These are phyloP conservation scores for Somion occarium DNA, from an alignment of 1,284 basidiomycete genomes.

Conservation along the genomic window DNA sequence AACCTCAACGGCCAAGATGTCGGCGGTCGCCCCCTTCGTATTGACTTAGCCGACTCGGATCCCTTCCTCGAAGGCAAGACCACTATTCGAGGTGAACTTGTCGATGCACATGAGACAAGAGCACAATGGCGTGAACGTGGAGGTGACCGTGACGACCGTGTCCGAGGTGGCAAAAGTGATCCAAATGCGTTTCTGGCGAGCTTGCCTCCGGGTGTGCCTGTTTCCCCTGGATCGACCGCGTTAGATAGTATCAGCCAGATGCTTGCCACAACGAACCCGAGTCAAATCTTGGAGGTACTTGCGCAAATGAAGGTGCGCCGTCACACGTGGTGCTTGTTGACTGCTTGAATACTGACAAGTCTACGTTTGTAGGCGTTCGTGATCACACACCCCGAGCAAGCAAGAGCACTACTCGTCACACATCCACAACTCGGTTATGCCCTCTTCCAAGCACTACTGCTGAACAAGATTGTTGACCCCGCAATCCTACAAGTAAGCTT, in stretches of 20 bases:
- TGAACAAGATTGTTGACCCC: constrained; percentile 94
- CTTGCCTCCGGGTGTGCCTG: constrained; percentile 75
- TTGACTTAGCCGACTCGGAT: constrained; percentile 58
- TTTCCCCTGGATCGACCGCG: constrained; percentile 72
- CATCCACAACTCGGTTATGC: constrained; percentile 96
- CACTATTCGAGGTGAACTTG: constrained; percentile 56
- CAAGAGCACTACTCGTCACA: constrained; percentile 69
- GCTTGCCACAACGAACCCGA: constrained; percentile 79
- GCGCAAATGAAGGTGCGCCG: constrained; percentile 90
- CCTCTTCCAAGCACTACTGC: constrained; percentile 90
- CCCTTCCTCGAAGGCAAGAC: constrained; percentile 47
- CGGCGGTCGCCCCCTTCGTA: constrained; percentile 66
- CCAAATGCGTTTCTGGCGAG: constrained; percentile 53
- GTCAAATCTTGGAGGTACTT: constrained; percentile 91
- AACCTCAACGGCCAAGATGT: constrained; percentile 73
- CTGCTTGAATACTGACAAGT: not conserved
- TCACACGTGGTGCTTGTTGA: too few relatives aligned
- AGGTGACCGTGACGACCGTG: constrained; percentile 31
- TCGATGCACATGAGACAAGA: constrained; percentile 54
- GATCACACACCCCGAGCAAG: constrained; percentile 88
- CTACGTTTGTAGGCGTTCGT: constrained; percentile 69
- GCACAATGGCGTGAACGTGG: constrained; percentile 52
- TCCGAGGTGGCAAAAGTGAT: constrained; percentile 28
- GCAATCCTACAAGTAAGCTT: constrained; percentile 65
- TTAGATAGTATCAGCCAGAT: constrained; percentile 88